Evolutionary conservation across 2,329 filamentous ascomycete species (phyloP).

Genomic region (Sporothrix phasma): DNA sequence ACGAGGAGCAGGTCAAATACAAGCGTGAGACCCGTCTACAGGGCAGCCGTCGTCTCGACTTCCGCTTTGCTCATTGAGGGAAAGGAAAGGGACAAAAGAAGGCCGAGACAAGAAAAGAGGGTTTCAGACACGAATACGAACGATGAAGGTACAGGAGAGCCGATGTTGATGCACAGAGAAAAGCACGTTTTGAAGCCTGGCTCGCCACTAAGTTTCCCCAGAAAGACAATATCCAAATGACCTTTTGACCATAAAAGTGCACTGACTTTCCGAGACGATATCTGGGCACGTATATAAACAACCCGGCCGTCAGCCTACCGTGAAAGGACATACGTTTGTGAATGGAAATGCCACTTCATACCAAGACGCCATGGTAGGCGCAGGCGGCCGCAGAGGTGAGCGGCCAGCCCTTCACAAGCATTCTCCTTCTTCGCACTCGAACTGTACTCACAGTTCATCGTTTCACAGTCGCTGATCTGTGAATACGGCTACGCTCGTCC

Average conservation of each 20-base stretch:
- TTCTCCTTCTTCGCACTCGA: background rate
- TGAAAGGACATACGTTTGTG: no score
- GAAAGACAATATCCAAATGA: no score
- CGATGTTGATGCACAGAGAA: no score
- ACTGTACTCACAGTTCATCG: background rate
- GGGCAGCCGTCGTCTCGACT: slow-evolving; percentile 36
- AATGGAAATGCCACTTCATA: no score
- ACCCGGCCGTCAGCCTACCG: no score
- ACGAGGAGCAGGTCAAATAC: slow-evolving; percentile 30
- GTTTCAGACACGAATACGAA: background rate
- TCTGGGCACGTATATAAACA: no score
- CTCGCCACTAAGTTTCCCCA: no score
- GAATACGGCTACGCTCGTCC: background rate
- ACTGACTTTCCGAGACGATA: no score
- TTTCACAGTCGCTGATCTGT: background rate
- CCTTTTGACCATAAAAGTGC: no score
- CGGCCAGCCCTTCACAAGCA: background rate
- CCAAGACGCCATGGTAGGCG: background rate
- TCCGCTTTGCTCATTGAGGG: slow-evolving; percentile 31
- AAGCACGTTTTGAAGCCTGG: no score
- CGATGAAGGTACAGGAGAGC: background rate
- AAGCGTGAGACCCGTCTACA: slow-evolving; percentile 31
- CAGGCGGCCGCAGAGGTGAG: background rate
- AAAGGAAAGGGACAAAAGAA: background rate
- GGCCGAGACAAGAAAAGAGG: background rate